phyloP scores from a whole-genome alignment of 768 basidiomycete species.

The Dictyophora rubrovolvata region DNA sequence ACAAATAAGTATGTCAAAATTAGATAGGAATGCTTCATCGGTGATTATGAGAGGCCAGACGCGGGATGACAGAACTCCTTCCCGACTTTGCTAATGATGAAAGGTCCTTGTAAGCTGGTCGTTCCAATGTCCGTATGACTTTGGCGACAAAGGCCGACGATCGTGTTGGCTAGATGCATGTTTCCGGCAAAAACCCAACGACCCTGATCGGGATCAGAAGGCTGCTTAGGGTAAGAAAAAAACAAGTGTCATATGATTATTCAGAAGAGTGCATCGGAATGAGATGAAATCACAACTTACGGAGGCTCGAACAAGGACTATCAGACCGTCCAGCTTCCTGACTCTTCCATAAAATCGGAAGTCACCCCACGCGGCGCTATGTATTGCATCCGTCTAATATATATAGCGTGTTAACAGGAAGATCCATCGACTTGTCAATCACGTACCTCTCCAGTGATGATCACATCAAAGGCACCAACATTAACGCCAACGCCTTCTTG shows the following conservation, averaged over 20 bases:
- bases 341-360: slow-evolving; percentile 2
- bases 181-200: slow-evolving; percentile 8
- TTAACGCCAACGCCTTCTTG: not conserved
- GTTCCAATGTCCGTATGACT: not conserved
- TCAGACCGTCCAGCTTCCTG: slow-evolving; percentile 1
- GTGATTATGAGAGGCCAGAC: too few species aligned
- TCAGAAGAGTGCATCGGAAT: not conserved
- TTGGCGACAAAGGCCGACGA: slow-evolving; percentile 1
- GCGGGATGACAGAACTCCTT: not conserved
- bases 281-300: not conserved
- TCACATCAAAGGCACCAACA: not conserved
- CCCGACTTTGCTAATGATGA: slow-evolving; percentile 6
- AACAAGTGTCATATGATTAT: too few species aligned
- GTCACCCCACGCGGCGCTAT: not conserved
- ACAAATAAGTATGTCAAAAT: too few species aligned
- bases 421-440: not conserved
- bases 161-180: not conserved
- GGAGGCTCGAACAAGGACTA: slow-evolving; percentile 4
- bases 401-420: not conserved
- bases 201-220: not conserved
- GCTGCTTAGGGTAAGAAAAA: not conserved
- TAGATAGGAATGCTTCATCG: too few species aligned
- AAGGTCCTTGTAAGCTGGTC: not conserved
- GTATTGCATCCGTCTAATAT: not conserved
- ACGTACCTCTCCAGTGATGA: slow-evolving; percentile 7